phyloP scores from a whole-genome alignment of 2,329 filamentous ascomycete genomes.

The Neophaeococcomyces mojaviensis region DNA sequence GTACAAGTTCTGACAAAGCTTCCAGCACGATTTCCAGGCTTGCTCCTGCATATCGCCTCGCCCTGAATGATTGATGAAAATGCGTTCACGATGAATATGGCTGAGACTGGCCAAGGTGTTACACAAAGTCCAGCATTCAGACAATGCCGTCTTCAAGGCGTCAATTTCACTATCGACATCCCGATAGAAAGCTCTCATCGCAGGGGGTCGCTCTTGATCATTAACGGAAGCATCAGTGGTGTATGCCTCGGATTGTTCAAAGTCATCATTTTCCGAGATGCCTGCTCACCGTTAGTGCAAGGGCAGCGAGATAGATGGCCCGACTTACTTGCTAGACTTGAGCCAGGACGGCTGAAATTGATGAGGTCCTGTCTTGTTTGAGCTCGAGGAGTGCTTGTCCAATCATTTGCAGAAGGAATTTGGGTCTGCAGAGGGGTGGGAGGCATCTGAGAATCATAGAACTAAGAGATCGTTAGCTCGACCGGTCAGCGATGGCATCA shows the following conservation, averaged over 20 bases:
- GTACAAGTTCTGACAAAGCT: slow-evolving; percentile 81
- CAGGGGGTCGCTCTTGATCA: neutral
- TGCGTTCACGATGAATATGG: slow-evolving; percentile 70
- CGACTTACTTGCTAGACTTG: slow-evolving; percentile 30
- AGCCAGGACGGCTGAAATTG: slow-evolving; percentile 25
- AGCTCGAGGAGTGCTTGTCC: slow-evolving; percentile 22
- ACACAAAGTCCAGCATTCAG: slow-evolving; percentile 89
- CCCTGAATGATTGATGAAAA: slow-evolving; percentile 59
- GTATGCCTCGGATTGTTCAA: slow-evolving; percentile 2
- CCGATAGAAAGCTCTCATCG: slow-evolving; percentile 26
- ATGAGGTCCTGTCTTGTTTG: slow-evolving; percentile 25
- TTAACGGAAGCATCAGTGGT: slow-evolving; percentile 12
- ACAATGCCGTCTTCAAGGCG: slow-evolving; percentile 66
- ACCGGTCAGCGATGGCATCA: neutral
- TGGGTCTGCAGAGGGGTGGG: slow-evolving; percentile 22
- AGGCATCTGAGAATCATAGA: slow-evolving; percentile 15
- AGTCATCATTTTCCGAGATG: slow-evolving; percentile 28
- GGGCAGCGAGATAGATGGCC: slow-evolving; percentile 27
- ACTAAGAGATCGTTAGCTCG: slow-evolving; percentile 8
- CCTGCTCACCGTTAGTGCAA: slow-evolving; percentile 13
- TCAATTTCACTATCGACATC: slow-evolving; percentile 52
- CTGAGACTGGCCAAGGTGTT: slow-evolving; percentile 82
- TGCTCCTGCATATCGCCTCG: slow-evolving; percentile 77
- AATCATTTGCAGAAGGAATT: slow-evolving; percentile 19
- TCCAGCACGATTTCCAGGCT: slow-evolving; percentile 93